A percentile compares a stretch with the other conserved stretches of the same genome.
phyloP scores from a whole-genome alignment of 1,284 basidiomycete species.

The Sutorius eximius region DNA sequence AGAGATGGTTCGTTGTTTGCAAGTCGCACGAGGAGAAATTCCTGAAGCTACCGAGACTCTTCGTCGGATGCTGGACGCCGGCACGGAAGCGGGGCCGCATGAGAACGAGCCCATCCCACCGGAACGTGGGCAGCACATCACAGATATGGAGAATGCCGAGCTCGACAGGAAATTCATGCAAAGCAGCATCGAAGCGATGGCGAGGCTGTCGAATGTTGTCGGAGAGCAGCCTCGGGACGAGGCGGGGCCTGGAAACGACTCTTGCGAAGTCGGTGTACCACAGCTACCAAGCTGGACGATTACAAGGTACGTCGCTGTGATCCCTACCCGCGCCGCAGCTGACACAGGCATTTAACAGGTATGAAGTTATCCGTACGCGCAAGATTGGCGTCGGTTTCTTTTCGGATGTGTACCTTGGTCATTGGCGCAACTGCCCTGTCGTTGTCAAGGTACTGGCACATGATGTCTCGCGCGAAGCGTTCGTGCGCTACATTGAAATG shows the following conservation, averaged over 20 bases:
- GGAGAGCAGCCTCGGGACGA: neutral
- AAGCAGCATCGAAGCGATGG: slow-evolving; percentile 50
- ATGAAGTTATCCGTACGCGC: slow-evolving; percentile 61
- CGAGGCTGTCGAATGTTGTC: slow-evolving; percentile 38
- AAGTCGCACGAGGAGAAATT: slow-evolving; percentile 67
- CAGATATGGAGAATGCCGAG: slow-evolving; percentile 4
- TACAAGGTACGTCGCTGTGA: slow-evolving; percentile 43
- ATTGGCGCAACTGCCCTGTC: slow-evolving; percentile 59
- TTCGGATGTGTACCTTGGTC: slow-evolving; percentile 67
- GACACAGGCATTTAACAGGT: slow-evolving; percentile 35
- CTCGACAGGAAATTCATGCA: slow-evolving; percentile 48
- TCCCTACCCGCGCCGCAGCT: neutral
- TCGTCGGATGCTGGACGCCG: slow-evolving; percentile 55
- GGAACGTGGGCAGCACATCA: neutral
- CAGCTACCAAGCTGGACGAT: slow-evolving; percentile 73
- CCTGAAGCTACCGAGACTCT: slow-evolving; percentile 79
- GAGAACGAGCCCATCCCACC: neutral
- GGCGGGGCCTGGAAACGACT: neutral
- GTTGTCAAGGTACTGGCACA: slow-evolving; percentile 58
- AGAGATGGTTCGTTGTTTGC: slow-evolving; percentile 62
- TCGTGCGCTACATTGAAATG: slow-evolving; percentile 50
- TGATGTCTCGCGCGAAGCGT: slow-evolving; percentile 48
- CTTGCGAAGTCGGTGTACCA: slow-evolving; percentile 23
- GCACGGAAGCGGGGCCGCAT: neutral
- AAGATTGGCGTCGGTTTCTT: slow-evolving; percentile 70